Evolutionary conservation across 1,284 basidiomycete genomes (phyloP).

Genomic region (Mycena sp.): DNA sequence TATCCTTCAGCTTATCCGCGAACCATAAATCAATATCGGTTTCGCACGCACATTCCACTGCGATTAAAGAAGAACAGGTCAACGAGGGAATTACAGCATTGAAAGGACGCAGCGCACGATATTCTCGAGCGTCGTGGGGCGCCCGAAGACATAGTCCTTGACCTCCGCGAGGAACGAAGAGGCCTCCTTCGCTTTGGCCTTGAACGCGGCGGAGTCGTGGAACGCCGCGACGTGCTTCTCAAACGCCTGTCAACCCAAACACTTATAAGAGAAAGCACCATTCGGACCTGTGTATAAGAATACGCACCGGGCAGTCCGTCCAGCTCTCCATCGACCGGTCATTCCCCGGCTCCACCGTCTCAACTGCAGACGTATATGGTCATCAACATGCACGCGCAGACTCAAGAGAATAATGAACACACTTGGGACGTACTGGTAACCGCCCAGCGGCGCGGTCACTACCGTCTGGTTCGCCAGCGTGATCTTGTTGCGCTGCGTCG

Average conservation of each 20-base stretch:
- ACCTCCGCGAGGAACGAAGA: constrained; percentile 72
- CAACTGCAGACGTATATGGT: constrained; percentile 51
- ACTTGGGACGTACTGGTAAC: constrained; percentile 87
- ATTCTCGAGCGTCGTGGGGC: constrained; percentile 74
- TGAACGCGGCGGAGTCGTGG: constrained; percentile 71
- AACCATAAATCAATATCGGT: neutral
- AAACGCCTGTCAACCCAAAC: constrained; percentile 56
- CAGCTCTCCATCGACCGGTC: constrained; percentile 87
- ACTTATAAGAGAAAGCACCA: neutral
- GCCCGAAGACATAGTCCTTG: constrained; percentile 75
- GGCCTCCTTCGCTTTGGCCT: constrained; percentile 62
- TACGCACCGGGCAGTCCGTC: constrained; percentile 78
- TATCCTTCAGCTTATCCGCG: constrained; percentile 1
- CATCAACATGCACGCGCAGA: neutral
- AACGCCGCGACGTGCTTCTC: constrained; percentile 67
- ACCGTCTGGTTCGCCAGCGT: constrained; percentile 81
- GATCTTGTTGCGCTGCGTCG: constrained; percentile 73
- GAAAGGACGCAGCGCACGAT: constrained; percentile 65
- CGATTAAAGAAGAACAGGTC: neutral
- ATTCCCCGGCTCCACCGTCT: constrained; percentile 85
- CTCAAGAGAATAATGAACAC: constrained; percentile 28
- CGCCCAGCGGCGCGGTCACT: constrained; percentile 79
- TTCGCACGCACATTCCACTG: constrained; percentile 71
- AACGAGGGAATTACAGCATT: neutral
- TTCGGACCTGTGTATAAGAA: neutral